phyloP scores from a whole-genome alignment of 305 asterid species.

The Galium porrigens region DNA sequence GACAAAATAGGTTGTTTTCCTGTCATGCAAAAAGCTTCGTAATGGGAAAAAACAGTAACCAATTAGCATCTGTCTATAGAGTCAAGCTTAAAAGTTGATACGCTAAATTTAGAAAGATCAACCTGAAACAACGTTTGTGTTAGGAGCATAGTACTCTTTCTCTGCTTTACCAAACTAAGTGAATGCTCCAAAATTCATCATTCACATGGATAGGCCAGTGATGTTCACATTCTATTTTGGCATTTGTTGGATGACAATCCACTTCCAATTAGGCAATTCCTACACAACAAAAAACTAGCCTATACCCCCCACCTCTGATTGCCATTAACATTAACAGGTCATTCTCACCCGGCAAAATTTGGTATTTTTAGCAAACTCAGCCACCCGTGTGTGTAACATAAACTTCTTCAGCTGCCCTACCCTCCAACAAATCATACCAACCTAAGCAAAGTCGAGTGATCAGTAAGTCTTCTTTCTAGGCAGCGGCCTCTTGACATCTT shows the following conservation, averaged over 20 bases:
- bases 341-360: constrained; percentile 2
- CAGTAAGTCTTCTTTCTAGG: constrained; percentile 57
- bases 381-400: not conserved
- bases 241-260: not conserved
- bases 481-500: constrained; percentile 45
- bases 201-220: not conserved
- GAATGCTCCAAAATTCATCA: not conserved
- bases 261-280: constrained; percentile 2
- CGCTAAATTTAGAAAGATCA: not conserved
- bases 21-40: too few relatives aligned
- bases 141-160: too few relatives aligned
- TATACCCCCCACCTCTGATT: not conserved
- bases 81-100: too few relatives aligned
- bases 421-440: not conserved
- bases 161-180: too few relatives aligned
- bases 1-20: too few relatives aligned
- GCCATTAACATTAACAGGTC: not conserved
- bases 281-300: not conserved
- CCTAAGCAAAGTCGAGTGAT: constrained; percentile 9
- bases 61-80: too few relatives aligned
- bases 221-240: not conserved
- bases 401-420: not conserved
- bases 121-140: not conserved
- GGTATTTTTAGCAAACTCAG: not conserved
- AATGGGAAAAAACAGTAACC: too few relatives aligned